A percentile compares a stretch with the other conserved stretches of the same genome.
phyloP scores from a whole-genome alignment of 257 asterid genomes.

The Fraxinus excelsior region DNA sequence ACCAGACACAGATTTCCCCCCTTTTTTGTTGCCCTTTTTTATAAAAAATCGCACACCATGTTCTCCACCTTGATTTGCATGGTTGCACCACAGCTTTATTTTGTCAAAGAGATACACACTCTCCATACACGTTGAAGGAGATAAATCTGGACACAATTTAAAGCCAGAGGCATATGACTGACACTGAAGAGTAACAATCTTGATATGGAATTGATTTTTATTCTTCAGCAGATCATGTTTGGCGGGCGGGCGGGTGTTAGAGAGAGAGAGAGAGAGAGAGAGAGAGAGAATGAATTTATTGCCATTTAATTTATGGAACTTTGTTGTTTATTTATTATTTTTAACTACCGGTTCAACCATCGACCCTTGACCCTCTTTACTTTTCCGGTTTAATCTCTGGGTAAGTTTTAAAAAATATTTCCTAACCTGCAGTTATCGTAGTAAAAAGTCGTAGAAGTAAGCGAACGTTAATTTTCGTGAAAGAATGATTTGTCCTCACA shows the following conservation, averaged over 20 bases:
- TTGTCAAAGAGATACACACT: background rate
- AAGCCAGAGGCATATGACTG: background rate
- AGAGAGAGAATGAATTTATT: no score
- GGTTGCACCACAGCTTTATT: background rate
- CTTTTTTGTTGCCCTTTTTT: no score
- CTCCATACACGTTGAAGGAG: background rate
- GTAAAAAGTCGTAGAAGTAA: background rate
- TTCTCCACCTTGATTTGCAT: background rate
- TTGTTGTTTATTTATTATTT: background rate
- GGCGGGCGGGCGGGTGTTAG: no score
- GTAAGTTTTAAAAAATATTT: no score
- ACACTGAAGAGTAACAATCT: background rate
- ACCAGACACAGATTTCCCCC: background rate
- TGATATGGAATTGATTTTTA: background rate
- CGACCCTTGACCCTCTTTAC: background rate
- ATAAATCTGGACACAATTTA: background rate
- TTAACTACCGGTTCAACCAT: background rate
- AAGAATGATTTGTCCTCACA: background rate
- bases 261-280: no score
- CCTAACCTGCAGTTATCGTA: no score
- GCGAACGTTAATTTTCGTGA: background rate
- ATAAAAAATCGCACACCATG: background rate
- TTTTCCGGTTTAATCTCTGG: background rate
- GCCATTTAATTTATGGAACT: background rate
- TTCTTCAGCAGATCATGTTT: background rate